phyloP scores from a whole-genome alignment of 352 stramenopile species.

The Phytophthora cryptogea region DNA sequence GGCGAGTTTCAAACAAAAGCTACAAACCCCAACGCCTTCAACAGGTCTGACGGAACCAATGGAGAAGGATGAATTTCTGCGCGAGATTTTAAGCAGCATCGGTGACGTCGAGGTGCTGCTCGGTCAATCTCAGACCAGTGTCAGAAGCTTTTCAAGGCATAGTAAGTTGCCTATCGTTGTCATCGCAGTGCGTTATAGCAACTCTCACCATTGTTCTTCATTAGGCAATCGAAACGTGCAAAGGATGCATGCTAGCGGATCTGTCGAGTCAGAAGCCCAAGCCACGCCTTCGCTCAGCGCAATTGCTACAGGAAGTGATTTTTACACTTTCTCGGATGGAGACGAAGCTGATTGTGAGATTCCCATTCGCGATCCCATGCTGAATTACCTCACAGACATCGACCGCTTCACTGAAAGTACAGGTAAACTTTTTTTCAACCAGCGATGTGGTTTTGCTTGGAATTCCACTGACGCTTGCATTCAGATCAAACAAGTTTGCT shows the following conservation, averaged over 20 bases:
- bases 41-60: slow-evolving; percentile 16
- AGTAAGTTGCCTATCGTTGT: slow-evolving; percentile 2
- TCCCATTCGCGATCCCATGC: slow-evolving; percentile 50
- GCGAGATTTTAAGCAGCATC: slow-evolving; percentile 65
- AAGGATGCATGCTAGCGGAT: not conserved
- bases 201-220: not conserved
- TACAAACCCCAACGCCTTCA: not conserved
- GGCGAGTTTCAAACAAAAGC: not conserved
- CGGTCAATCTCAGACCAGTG: slow-evolving; percentile 32
- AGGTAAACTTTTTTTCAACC: slow-evolving; percentile 21
- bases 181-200: not conserved
- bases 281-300: slow-evolving; percentile 19
- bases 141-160: slow-evolving; percentile 10
- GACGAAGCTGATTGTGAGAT: slow-evolving; percentile 18
- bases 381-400: slow-evolving; percentile 56
- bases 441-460: too few species aligned
- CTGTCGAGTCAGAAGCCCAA: not conserved
- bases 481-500: slow-evolving; percentile 25
- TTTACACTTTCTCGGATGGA: not conserved
- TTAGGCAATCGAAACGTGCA: slow-evolving; percentile 6
- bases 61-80: slow-evolving; percentile 52
- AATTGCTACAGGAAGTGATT: slow-evolving; percentile 12
- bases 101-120: slow-evolving; percentile 62
- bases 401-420: slow-evolving; percentile 59
- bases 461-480: not conserved